Base-by-base conservation (phyloP, 768 basidiomycete species). In the Termitomyces sp. region DNA sequence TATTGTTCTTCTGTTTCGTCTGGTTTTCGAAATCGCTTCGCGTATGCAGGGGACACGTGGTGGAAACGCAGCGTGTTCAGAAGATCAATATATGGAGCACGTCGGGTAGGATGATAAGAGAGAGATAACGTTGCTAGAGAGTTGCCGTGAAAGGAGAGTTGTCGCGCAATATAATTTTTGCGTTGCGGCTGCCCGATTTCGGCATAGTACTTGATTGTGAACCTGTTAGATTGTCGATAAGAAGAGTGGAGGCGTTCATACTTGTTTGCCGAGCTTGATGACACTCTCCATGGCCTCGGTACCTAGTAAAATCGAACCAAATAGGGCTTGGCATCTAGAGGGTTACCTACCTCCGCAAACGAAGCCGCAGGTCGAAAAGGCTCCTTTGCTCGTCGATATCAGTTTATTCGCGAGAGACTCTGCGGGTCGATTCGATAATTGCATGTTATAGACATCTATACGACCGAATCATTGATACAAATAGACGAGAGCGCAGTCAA, bases 211-310 rank as follows among this genome's bases (percentile, higher is more conserved):
- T 90, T 49, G n/a, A 44, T 90, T 49, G 17, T 45, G 34, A 44
- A 30, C 45, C 43, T 54, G 50, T 49, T 19, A 53, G 51, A 15
- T 42, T 15, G 30, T 24, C 26, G 32, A 17, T 19, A 35, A 45
- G 30, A 58, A 47, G 34, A 58, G 52, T 24, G 52, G 11, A 49
- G 7, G 42, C 51, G 19, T 21, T 61, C 71, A 14, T 64, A 88
- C 87, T 74, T 93, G 91, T 62, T 86, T 80, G 30, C 85, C 82
- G 2, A 91, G 77, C 69, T 95, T 95, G 53, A 93, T 76, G n/a
- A 83, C 85, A 55, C 82, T 80, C 60, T 95, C 93, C 87, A 93
- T 89, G 0, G 92, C 91, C 68, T 95, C 93, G 2, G 91, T 87
- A 46, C 91, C 90, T 92, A 26, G 19, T 51, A 26, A 34, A 47